A percentile compares a stretch with the other conserved stretches of the same genome.
These are phyloP conservation scores for Chlamydomonas sp. DNA, from an alignment of 139 green algal species.

Conservation along the genomic window DNA sequence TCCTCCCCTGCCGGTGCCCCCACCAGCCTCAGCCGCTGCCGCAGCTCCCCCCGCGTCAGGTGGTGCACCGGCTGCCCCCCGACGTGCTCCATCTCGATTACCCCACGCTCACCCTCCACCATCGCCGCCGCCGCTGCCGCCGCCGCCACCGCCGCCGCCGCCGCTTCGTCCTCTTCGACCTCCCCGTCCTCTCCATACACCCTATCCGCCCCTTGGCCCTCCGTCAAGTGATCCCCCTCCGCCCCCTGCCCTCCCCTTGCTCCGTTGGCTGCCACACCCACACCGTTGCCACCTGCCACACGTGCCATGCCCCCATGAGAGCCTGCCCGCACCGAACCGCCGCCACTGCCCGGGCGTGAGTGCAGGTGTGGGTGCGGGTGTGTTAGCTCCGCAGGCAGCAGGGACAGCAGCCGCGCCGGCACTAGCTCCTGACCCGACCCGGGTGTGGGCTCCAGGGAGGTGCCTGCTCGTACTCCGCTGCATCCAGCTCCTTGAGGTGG, in stretches of 20 bases:
- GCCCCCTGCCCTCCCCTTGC: no score
- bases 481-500: slow-evolving; percentile 73
- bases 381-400: not conserved
- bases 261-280: no score
- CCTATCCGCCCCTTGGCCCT: no score
- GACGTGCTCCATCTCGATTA: slow-evolving; percentile 15
- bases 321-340: no score
- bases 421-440: not conserved
- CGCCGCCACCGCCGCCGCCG: not conserved
- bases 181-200: no score
- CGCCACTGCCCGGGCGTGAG: no score
- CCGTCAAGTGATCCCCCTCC: no score
- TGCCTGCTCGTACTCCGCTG: slow-evolving; percentile 63
- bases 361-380: no score
- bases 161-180: not conserved
- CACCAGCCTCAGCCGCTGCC: slow-evolving; percentile 4
- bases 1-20: not conserved
- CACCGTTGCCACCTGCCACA: no score
- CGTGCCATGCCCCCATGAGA: no score
- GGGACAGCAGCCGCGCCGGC: not conserved
- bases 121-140: not conserved
- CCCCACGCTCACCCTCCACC: slow-evolving; percentile 12
- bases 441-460: not conserved
- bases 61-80: slow-evolving; percentile 44
- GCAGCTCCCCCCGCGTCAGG: slow-evolving; percentile 33